Evolutionary conservation across 2,329 filamentous ascomycete genomes (phyloP), one percentile per base, ranked within the genome.

Genomic region (Proliferodiscus dingleyae): DNA sequence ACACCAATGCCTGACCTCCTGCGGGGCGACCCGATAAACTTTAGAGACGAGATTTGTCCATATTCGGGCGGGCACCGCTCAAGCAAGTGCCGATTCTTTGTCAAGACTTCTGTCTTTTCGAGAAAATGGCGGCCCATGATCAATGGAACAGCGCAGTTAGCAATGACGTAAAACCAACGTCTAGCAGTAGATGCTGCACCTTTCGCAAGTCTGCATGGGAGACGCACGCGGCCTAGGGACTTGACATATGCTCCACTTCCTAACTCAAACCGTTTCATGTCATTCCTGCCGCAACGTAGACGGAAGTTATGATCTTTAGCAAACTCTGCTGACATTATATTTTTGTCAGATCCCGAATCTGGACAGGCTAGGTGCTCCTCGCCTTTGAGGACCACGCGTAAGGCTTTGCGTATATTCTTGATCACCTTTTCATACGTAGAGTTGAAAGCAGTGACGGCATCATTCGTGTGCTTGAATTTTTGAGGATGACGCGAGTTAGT

Each of bases 71-170:
- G 47, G 24, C 44, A 47, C 15, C 8, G 41, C 16, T 46, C 43
- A 19, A 51, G 45, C 18, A 51, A 5, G 16, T 53, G 37, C 6
- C 41, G 18, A 13, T 53, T 48, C 42, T 43, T 49, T 4, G 37
- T 29, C 11, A 46, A 22, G 10, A 46, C 36, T 21, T 51, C 30
- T 2, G 40, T 40, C n/a, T 51, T 23, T 7, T 43, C 11, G 5
- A 51, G 19, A 21, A 48, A 51, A 13, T n/a, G 3, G 22, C 39
- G 23, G 2, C 49, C 45, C 16, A 51, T 39, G 23, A 51, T 43
- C 15, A 46, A 10, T n/a, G 38, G 38, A 1, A 42, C 42, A 5
- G 34, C 26, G 16, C 37, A 51, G 13, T 28, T n/a, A 18, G n/a
- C 9, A 4, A 43, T 15, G 15, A 47, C 33, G 21, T 29, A 39